Percentiles rank a stretch among this genome's conserved stretches.
phyloP scores from a whole-genome alignment of 768 basidiomycete species.

The Peribolospora kevripleyi region DNA sequence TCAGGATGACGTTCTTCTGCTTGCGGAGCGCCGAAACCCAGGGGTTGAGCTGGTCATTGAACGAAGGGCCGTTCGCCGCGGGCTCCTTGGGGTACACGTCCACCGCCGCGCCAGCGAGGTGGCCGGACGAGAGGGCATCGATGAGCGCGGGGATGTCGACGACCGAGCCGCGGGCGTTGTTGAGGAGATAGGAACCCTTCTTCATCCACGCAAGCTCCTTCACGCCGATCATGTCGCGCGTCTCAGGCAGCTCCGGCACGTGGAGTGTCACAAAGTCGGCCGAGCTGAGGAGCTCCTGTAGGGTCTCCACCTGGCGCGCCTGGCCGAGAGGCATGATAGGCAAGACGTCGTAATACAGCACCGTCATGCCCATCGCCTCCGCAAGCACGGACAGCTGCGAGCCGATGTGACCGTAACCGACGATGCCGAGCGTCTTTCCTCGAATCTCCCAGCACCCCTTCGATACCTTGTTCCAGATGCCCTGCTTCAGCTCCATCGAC shows the following conservation, averaged over 20 bases:
- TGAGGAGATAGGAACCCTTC: constrained; percentile 79
- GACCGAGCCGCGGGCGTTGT: constrained; percentile 87
- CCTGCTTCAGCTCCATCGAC: constrained; percentile 57
- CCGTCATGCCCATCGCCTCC: constrained; percentile 84
- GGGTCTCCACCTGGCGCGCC: constrained; percentile 65
- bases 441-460: constrained; percentile 95
- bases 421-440: constrained; percentile 90
- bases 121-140: constrained; percentile 52
- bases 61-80: constrained; percentile 59
- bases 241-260: constrained; percentile 88
- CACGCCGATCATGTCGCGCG: constrained; percentile 69
- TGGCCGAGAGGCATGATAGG: constrained; percentile 95
- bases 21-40: constrained; percentile 55
- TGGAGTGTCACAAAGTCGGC: constrained; percentile 91
- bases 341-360: constrained; percentile 81
- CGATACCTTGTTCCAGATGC: constrained; percentile 96
- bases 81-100: constrained; percentile 94
- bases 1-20: constrained; percentile 78
- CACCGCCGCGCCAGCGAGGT: constrained; percentile 70
- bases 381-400: constrained; percentile 89
- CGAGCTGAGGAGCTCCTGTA: constrained; percentile 43
- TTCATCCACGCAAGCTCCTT: constrained; percentile 74
- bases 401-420: constrained; percentile 97
- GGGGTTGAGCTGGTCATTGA: constrained; percentile 64
- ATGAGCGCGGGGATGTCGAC: constrained; percentile 85